These are phyloP conservation scores for Aspergillus sergii DNA, from an alignment of 2,329 filamentous ascomycete genomes.

Conservation along the genomic window DNA sequence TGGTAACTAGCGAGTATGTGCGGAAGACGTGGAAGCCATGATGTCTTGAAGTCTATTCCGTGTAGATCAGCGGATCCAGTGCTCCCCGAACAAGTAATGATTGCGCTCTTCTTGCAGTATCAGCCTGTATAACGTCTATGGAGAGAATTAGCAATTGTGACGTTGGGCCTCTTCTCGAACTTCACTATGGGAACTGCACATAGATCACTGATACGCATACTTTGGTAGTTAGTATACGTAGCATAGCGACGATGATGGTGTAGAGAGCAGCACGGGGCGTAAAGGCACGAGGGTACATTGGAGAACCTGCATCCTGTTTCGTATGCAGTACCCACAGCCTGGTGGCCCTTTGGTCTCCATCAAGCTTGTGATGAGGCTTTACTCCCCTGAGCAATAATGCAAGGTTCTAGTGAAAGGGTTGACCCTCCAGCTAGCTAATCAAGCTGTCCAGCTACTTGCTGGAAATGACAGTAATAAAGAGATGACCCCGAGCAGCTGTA, in stretches of 20 bases:
- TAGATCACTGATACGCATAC: neutral
- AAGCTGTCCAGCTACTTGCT: neutral
- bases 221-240: neutral
- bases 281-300: neutral
- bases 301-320: neutral
- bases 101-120: neutral
- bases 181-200: neutral
- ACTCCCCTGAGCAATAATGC: neutral
- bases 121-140: neutral
- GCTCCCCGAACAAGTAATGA: neutral
- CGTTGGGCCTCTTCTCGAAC: neutral
- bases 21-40: constrained; percentile 1
- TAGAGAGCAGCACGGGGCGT: neutral
- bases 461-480: neutral
- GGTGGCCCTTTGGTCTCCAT: constrained; percentile 4
- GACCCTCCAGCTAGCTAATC: constrained; percentile 7
- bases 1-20: constrained; percentile 1
- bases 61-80: constrained; percentile 6
- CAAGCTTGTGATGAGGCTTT: neutral
- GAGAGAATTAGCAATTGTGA: too few relatives aligned
- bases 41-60: neutral
- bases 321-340: constrained; percentile 11
- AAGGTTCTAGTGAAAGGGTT: neutral
- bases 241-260: neutral
- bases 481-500: constrained; percentile 5